Evolutionary conservation across 306 rosid species (phyloP).

Genomic region (Ormosia semicastrata): DNA sequence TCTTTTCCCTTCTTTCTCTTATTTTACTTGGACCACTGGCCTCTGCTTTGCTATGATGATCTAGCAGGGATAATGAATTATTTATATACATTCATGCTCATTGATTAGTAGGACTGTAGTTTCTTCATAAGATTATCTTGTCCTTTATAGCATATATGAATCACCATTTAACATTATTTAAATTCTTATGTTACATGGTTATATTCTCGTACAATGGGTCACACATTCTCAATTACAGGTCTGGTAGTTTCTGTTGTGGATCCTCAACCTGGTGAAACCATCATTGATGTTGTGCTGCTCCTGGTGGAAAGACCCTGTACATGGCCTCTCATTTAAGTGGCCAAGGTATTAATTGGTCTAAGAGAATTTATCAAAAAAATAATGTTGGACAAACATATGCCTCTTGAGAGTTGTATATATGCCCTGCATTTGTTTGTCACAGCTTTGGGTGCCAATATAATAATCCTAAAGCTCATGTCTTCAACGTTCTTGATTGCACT

Average conservation of each 20-base stretch:
- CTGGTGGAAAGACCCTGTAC: conserved; percentile 86
- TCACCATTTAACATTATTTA: not conserved
- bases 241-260: conserved; percentile 69
- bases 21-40: not conserved
- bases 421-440: too few relatives aligned
- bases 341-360: conserved; percentile 51
- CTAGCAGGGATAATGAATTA: not conserved
- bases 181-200: not conserved
- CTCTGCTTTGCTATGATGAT: conserved; percentile 13
- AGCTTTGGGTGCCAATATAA: too few relatives aligned
- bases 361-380: not conserved
- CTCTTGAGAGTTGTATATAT: too few relatives aligned
- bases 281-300: conserved; percentile 93
- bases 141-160: not conserved
- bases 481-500: too few relatives aligned
- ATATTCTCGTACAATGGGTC: not conserved
- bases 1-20: not conserved
- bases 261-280: conserved; percentile 77
- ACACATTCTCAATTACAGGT: conserved; percentile 54
- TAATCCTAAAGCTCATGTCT: too few relatives aligned
- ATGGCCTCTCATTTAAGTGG: conserved; percentile 81
- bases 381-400: too few relatives aligned
- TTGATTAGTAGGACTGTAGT: not conserved
- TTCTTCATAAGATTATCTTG: conserved; percentile 10
- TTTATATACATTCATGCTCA: conserved; percentile 3